Base-by-base conservation (phyloP, 192 early-diverging fungal species). In the Ramicandelaber brevisporus region DNA sequence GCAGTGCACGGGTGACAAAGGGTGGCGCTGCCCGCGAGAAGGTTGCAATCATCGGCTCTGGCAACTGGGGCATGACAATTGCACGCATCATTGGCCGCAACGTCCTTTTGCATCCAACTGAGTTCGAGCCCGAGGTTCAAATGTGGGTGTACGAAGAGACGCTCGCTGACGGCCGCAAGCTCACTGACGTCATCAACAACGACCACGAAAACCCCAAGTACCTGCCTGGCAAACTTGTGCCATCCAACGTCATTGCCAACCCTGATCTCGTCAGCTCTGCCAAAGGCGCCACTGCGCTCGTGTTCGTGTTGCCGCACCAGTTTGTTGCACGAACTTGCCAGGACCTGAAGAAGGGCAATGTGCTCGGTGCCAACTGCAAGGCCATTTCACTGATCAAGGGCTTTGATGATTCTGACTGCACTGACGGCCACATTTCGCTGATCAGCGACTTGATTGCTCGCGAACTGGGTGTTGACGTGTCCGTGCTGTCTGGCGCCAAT, bases 141-240 rank as follows among this genome's bases (percentile, higher is more conserved):
- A 81, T 86, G 71, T 97, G 86, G 85, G 92, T 97, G 11, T 86
- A 71, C 56, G 86, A 97, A 48, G 92, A 97, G 49, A 59, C 38
- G 16, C 29, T 73, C 18, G 53, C 86, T 21, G 51, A 84, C 26
- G 83, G 78, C 21, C 43, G 70, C 33, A 78, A 78, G 21, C 63
- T 97, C 18, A 81, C 86, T 8, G 78, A 92, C 7, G 73, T 93
- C 40, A 92, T 97, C 57, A 97, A 97, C 63, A 70, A 59, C 12
- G 47, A 62, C 31, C 87, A 93, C 52, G 86, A 83, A 52, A 97
- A 92, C 47, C 69, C 70, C 37, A 78, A 79, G 63, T 78, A 82
- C 36, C 61, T 98, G 16, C 84, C 88, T 7, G 73, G 73, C 17
- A 62, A 86, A 38, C 56, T 59, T 31, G 52, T 98, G 33, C 84